Percentiles rank a stretch among this genome's conserved stretches.
Evolutionary conservation across 164 flowering plant genomes (phyloP).

Genomic region (Stephania cephalantha): DNA sequence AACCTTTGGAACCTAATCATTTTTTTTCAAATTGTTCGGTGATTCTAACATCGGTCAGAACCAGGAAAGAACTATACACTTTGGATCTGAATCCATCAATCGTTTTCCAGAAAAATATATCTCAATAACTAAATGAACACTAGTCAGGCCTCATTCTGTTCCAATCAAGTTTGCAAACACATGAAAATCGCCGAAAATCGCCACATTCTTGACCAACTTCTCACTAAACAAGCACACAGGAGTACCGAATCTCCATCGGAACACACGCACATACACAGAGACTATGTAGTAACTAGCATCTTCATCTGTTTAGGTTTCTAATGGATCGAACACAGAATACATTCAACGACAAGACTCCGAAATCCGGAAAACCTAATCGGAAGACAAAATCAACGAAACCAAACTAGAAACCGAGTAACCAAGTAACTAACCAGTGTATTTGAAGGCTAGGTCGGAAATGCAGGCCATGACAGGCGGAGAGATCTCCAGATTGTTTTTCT

Average conservation of each 20-base stretch:
- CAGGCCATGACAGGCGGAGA: slow-evolving; percentile 62
- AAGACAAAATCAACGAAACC: background rate
- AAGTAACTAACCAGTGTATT: slow-evolving; percentile 51
- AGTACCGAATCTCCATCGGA: too few relatives aligned
- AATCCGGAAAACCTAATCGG: background rate
- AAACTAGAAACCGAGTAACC: background rate
- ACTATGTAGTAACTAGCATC: too few relatives aligned
- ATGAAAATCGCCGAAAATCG: too few relatives aligned
- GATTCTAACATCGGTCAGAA: background rate
- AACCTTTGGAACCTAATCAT: background rate
- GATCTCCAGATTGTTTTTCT: slow-evolving; percentile 51
- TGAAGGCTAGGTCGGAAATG: slow-evolving; percentile 73
- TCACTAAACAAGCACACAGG: too few relatives aligned
- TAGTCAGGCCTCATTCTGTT: too few relatives aligned
- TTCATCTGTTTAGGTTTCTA: too few relatives aligned
- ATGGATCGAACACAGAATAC: too few relatives aligned
- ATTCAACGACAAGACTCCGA: background rate
- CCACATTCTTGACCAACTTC: too few relatives aligned
- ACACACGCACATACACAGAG: too few relatives aligned
- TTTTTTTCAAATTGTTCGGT: background rate
- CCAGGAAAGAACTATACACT: background rate
- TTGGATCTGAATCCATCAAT: background rate
- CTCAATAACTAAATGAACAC: too few relatives aligned
- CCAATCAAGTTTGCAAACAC: too few relatives aligned
- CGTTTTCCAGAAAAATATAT: too few relatives aligned